Conservation (phyloP, 2,329 filamentous ascomycete genomes). For the Penicillium hesseltinei region DNA sequence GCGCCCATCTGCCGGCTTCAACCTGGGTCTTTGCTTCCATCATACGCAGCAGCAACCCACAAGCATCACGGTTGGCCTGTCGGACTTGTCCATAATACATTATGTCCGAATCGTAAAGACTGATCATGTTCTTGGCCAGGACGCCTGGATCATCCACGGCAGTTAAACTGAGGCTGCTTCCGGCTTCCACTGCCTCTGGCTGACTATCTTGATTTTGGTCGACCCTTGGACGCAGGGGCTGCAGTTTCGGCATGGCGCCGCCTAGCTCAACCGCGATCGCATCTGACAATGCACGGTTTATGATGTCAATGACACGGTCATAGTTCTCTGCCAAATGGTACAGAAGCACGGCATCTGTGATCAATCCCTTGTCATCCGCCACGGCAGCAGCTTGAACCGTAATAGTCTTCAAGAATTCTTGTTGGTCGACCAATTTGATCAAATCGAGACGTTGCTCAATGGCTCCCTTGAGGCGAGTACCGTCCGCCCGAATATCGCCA, state of each 20-base stretch:
- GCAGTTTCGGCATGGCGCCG: slow-evolving; percentile 72
- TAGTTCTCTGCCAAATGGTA: slow-evolving; percentile 96
- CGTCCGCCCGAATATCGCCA: slow-evolving; percentile 85
- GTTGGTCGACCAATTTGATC: slow-evolving; percentile 74
- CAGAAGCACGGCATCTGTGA: slow-evolving; percentile 87
- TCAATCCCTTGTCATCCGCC: slow-evolving; percentile 90
- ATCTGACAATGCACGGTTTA: slow-evolving; percentile 87
- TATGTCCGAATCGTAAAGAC: slow-evolving; percentile 60
- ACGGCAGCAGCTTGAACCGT: slow-evolving; percentile 88
- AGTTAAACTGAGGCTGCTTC: slow-evolving; percentile 59
- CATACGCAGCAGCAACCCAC: slow-evolving; percentile 60
- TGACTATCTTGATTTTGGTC: slow-evolving; percentile 21
- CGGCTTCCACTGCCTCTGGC: slow-evolving; percentile 39
- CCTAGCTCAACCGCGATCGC: slow-evolving; percentile 83
- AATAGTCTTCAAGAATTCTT: slow-evolving; percentile 86
- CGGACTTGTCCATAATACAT: slow-evolving; percentile 62
- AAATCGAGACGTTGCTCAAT: slow-evolving; percentile 82
- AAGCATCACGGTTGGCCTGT: slow-evolving; percentile 57
- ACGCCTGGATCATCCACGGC: slow-evolving; percentile 65
- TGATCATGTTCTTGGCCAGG: slow-evolving; percentile 62
- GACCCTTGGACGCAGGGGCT: slow-evolving; percentile 73
- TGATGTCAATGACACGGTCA: slow-evolving; percentile 85
- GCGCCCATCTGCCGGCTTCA: slow-evolving; percentile 58
- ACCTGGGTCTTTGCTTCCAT: slow-evolving; percentile 60
- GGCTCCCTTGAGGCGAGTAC: slow-evolving; percentile 77